Base-by-base conservation (phyloP, 495 filamentous ascomycete species). In the Penicillium nucicola region DNA sequence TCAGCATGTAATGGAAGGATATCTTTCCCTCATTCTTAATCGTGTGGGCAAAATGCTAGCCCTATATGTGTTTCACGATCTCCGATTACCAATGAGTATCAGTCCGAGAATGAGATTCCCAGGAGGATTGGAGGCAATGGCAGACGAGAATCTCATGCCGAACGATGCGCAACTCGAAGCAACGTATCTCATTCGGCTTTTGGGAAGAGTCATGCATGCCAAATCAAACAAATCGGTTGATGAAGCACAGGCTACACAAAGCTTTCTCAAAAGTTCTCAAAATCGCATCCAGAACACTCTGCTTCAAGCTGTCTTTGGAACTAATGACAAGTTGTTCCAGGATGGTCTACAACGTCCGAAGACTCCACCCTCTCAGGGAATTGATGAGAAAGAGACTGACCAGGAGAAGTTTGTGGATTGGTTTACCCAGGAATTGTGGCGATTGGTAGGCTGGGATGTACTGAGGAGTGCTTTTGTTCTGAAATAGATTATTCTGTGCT, bases 371-470 rank as follows among this genome's bases (percentile, higher is more conserved):
- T 33, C 58, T 18, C 34, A 44, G n/a, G 60, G 48, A 4, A 12
- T 49, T 25, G 48, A 56, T 2, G 12, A 1, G 12, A 28, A 37
- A 19, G 39, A 48, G n/a, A 33, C 38, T 8, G 15, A 51, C 3
- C 48, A 64, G 11, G 32, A 55, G n/a, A 30, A 45, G 0, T 64
- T 61, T 25, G 17, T 68, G 1, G 73, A 79, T 12, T 80, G 75
- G 75, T 74, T 78, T 51, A 59, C 68, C 3, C 65, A 73, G 40
- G 66, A 73, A 39, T 50, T 77, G n/a, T 80, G 76, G 76, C 57
- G 62, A n/a, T 52, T 80, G 13, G 43, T 80, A 1, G 77, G 78
- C 5, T 80, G 75, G 76, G 73, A 80, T 40, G 18, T 73, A 39
- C 28, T 77, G 42, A 49, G 31, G 23, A 53, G 17, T 14, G 19